Conservation (phyloP, 345 rosid genomes). For the Murraya paniculata region DNA sequence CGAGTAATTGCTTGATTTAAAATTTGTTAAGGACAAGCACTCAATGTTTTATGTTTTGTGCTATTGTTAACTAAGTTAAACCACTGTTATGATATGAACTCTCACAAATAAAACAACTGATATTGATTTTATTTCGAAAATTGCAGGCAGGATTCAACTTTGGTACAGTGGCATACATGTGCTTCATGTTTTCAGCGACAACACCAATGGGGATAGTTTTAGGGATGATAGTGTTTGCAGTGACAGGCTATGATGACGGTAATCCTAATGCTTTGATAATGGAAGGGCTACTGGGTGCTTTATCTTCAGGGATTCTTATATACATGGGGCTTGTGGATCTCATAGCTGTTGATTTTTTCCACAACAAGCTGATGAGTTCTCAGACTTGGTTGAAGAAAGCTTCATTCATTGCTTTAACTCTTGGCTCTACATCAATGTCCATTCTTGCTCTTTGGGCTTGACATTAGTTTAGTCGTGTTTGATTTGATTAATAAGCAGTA, state of each 20-base stretch:
- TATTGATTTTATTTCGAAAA: not conserved
- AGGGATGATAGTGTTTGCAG: conserved; percentile 77
- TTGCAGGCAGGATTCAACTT: conserved; percentile 81
- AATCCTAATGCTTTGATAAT: conserved; percentile 74
- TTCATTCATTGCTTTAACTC: conserved; percentile 58
- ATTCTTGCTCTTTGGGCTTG: conserved; percentile 95
- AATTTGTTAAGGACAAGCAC: too few relatives aligned
- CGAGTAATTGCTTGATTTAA: too few relatives aligned
- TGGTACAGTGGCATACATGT: conserved; percentile 78
- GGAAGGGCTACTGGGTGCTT: conserved; percentile 82
- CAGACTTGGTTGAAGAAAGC: conserved; percentile 59
- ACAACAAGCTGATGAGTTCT: conserved; percentile 79
- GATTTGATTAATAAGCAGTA: not conserved
- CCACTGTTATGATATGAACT: not conserved
- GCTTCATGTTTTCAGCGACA: conserved; percentile 86
- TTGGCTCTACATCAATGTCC: conserved; percentile 88
- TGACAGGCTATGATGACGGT: conserved; percentile 79
- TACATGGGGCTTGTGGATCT: conserved; percentile 98
- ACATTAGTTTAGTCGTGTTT: not conserved
- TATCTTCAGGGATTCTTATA: conserved; percentile 82
- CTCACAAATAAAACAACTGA: not conserved
- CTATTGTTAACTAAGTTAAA: not conserved
- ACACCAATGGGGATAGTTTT: conserved; percentile 83
- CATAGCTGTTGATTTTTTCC: conserved; percentile 82
- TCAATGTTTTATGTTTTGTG: too few relatives aligned